Evolutionary conservation across 345 rosid species (phyloP).

Genomic region (Eutrema japonicum): DNA sequence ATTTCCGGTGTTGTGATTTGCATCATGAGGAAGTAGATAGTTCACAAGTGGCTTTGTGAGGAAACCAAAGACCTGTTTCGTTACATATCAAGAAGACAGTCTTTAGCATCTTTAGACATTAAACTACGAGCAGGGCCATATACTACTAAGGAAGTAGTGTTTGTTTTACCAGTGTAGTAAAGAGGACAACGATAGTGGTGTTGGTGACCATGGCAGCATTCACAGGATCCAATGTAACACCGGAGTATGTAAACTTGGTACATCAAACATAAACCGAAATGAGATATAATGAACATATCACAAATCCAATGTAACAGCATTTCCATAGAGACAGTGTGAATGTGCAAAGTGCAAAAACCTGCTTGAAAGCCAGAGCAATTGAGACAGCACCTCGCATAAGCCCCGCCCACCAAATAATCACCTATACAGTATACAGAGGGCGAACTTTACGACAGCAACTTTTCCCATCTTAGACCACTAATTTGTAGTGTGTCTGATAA

Average conservation of each 20-base stretch:
- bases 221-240: constrained; percentile 67
- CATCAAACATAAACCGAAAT: constrained; percentile 27
- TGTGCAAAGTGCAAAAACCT: constrained; percentile 52
- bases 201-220: constrained; percentile 72
- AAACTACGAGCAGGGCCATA: neutral
- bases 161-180: constrained; percentile 67
- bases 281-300: constrained; percentile 22
- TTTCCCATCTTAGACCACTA: neutral
- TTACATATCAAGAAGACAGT: constrained; percentile 19
- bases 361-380: constrained; percentile 88
- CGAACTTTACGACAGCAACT: constrained; percentile 3
- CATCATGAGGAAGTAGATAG: constrained; percentile 56
- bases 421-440: constrained; percentile 47
- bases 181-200: constrained; percentile 71
- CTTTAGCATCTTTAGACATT: neutral
- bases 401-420: constrained; percentile 96
- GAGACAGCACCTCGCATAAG: constrained; percentile 95
- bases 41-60: constrained; percentile 76
- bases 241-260: constrained; percentile 72
- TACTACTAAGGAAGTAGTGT: constrained; percentile 27
- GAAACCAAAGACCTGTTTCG: constrained; percentile 78
- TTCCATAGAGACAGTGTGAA: neutral
- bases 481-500: constrained; percentile 1
- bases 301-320: neutral
- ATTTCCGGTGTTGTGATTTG: constrained; percentile 20